Base-by-base conservation (phyloP, 2,329 filamentous ascomycete species). In the Colletotrichum eleusines region DNA sequence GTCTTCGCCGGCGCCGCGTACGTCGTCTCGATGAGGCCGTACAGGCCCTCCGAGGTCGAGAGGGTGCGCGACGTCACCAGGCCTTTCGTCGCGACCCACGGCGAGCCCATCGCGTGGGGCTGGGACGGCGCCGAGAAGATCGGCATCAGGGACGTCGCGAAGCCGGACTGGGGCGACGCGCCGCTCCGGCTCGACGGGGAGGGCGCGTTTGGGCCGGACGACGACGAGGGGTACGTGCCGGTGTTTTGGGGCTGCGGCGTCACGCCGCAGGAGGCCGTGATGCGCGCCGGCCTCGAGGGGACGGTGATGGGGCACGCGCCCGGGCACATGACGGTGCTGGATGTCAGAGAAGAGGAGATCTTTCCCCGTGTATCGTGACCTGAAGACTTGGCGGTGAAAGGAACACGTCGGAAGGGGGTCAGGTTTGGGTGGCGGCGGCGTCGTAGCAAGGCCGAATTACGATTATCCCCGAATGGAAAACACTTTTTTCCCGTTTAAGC, bases 221-320 rank as follows among this genome's bases (percentile, higher is more conserved):
- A 79, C 26, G 79, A 82, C 18, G 81, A 84, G 2, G 81, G 84
- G 2, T 80, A 84, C 33, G 81, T 90, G 38, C 87, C 87, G 0
- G 84, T 89, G 5, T 89, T 89, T 73, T 88, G 89, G 88, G 90
- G 88, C 0, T 92, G 89, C 75, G 89, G 89, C 42, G 89, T 91
- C 14, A 91, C 90, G 46, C 89, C 90, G 1, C 89, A 91, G 75
- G 86, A 90, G 75, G 89, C 88, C 18, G 87, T 91, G 1, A 86
- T 90, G 83, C 82, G 81, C 67, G 87, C 88, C 6, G 79, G 77
- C 9, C 75, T 90, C 55, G 75, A 86, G 57, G 90, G 90, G 0
- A 81, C 82, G 1, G 82, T 91, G 1, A 88, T 92, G 82, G 86
- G 84, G 0, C 90, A 92, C 80, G 84, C 85, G 23, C 89, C 89